Evolutionary conservation across 495 filamentous ascomycete genomes (phyloP).

Genomic region (Neurospora africana): DNA sequence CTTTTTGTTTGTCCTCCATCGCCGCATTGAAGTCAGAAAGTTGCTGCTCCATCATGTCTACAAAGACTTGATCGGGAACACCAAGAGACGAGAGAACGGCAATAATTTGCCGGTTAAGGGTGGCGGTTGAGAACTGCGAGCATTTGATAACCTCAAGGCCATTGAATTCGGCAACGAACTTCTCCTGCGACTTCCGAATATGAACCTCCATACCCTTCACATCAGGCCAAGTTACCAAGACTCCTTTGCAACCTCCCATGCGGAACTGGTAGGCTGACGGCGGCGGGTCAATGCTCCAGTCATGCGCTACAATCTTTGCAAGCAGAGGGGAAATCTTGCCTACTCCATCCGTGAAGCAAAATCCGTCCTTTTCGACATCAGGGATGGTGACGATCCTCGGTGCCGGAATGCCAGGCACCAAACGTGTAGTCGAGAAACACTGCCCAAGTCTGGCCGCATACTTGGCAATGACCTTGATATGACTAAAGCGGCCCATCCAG

Average conservation of each 20-base stretch:
- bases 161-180: constrained; percentile 64
- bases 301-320: constrained; percentile 54
- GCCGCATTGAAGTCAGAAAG: constrained; percentile 54
- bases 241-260: constrained; percentile 82
- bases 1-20: constrained; percentile 51
- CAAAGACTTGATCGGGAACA: constrained; percentile 57
- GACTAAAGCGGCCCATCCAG: constrained; percentile 81
- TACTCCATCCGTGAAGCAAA: constrained; percentile 82
- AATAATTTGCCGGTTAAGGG: constrained; percentile 84
- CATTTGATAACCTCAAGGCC: constrained; percentile 76
- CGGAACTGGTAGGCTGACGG: constrained; percentile 90
- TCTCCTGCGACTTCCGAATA: constrained; percentile 74
- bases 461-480: constrained; percentile 72
- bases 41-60: constrained; percentile 52
- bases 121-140: constrained; percentile 62
- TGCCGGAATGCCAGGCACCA: constrained; percentile 41
- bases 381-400: constrained; percentile 34
- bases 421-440: constrained; percentile 87
- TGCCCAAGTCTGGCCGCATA: constrained; percentile 82
- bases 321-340: constrained; percentile 80
- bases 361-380: constrained; percentile 57
- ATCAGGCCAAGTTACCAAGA: constrained; percentile 62
- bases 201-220: constrained; percentile 51
- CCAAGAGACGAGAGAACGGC: constrained; percentile 69
- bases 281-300: constrained; percentile 45